These are phyloP conservation scores for Thelephora ganbajun DNA, from an alignment of 768 basidiomycete species.

Conservation along the genomic window DNA sequence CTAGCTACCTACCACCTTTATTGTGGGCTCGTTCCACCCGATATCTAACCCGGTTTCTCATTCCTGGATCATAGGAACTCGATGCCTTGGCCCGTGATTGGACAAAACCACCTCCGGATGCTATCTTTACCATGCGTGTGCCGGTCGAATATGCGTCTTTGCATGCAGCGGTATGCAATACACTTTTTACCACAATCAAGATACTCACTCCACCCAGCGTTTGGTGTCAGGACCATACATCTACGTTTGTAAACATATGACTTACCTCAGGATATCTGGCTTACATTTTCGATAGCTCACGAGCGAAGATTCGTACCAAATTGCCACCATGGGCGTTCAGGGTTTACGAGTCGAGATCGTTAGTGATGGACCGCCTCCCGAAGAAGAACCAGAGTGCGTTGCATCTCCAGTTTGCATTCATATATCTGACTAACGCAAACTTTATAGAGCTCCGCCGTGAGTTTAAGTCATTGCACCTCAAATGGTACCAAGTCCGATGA, in stretches of 20 bases:
- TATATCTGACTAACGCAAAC: not conserved
- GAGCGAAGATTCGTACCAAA: conserved; percentile 79
- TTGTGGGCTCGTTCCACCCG: conserved; percentile 26
- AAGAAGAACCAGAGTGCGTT: conserved; percentile 64
- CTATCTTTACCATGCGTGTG: conserved; percentile 59
- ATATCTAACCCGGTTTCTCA: not conserved
- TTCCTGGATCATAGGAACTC: conserved; percentile 42
- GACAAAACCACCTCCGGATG: conserved; percentile 77
- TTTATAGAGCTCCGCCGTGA: conserved; percentile 35
- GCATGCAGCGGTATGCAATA: conserved; percentile 55
- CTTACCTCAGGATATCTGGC: conserved; percentile 5
- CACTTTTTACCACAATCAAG: not conserved
- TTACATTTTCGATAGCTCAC: conserved; percentile 39
- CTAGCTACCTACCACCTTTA: conserved; percentile 57
- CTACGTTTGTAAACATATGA: conserved; percentile 37
- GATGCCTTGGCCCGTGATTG: conserved; percentile 71
- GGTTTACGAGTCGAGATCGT: conserved; percentile 80
- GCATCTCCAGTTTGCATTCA: not conserved
- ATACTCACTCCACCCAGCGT: conserved; percentile 30
- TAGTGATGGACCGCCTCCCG: conserved; percentile 70
- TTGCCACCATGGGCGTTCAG: conserved; percentile 72
- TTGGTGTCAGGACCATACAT: conserved; percentile 74
- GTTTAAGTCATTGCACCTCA: conserved; percentile 12
- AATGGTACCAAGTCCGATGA: not conserved
- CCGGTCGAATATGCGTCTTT: conserved; percentile 82